Conservation (phyloP, 192 early-diverging fungal species). For the Tieghemiomyces parasiticus region DNA sequence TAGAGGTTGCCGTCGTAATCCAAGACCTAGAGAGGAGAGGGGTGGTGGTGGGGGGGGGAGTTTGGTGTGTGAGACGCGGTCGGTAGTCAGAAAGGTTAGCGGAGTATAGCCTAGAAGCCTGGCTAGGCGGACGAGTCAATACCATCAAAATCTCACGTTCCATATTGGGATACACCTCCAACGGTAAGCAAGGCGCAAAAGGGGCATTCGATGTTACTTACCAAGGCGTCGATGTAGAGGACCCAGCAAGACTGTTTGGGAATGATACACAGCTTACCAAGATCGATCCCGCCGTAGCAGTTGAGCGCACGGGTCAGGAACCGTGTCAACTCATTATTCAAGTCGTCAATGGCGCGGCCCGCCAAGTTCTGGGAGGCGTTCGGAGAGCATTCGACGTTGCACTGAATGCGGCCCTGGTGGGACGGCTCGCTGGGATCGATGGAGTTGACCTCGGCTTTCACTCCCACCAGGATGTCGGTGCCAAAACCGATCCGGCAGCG, state of each 20-base stretch:
- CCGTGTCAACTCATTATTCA: slow-evolving; percentile 76
- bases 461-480: slow-evolving; percentile 84
- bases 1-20: slow-evolving; percentile 77
- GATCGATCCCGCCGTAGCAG: slow-evolving; percentile 70
- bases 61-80: too few species aligned
- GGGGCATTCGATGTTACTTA: too few species aligned
- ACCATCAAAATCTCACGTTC: neutral
- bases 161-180: neutral
- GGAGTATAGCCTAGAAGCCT: neutral
- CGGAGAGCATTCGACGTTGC: slow-evolving; percentile 87
- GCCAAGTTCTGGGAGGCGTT: slow-evolving; percentile 71
- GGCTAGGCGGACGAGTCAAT: neutral
- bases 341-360: slow-evolving; percentile 60
- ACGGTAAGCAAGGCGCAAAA: neutral
- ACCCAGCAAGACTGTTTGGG: slow-evolving; percentile 83
- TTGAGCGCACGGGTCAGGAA: slow-evolving; percentile 65
- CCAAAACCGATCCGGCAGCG: slow-evolving; percentile 65
- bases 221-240: slow-evolving; percentile 77
- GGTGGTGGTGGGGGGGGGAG: neutral
- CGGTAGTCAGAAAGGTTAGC: too few species aligned
- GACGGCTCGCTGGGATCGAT: slow-evolving; percentile 40
- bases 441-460: slow-evolving; percentile 79
- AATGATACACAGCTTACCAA: slow-evolving; percentile 79
- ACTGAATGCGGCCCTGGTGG: slow-evolving; percentile 50
- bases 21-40: slow-evolving; percentile 31